Conservation (phyloP, 106 monocot genomes). For the Dendrobium huoshanense region DNA sequence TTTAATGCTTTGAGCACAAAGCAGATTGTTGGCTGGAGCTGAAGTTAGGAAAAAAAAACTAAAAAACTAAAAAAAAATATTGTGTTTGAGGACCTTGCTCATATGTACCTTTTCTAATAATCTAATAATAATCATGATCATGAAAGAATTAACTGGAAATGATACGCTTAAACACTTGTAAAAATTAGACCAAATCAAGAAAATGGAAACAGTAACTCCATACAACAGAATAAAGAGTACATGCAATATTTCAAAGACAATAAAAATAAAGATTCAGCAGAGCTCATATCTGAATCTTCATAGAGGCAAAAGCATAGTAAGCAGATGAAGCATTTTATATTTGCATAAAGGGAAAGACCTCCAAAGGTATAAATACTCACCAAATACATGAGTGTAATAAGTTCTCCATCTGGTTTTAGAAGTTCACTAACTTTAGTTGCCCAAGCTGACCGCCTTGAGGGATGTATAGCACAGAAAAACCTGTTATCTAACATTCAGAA, state of each 20-base stretch:
- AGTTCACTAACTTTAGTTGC: slow-evolving; percentile 46
- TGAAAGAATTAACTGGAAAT: neutral
- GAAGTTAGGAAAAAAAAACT: neutral
- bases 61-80: neutral
- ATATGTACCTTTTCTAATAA: neutral
- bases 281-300: neutral
- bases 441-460: slow-evolving; percentile 67
- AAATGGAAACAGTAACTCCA: too few relatives aligned
- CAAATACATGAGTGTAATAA: slow-evolving; percentile 75
- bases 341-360: neutral
- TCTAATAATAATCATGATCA: neutral
- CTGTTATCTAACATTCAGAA: slow-evolving; percentile 20
- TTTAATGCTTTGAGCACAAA: neutral
- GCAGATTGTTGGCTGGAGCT: too few relatives aligned
- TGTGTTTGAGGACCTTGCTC: neutral
- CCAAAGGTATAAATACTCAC: slow-evolving; percentile 13
- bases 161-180: too few relatives aligned
- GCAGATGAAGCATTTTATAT: neutral
- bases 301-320: neutral
- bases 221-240: too few relatives aligned
- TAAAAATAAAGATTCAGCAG: neutral
- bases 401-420: slow-evolving; percentile 76
- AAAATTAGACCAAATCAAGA: too few relatives aligned
- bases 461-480: slow-evolving; percentile 89
- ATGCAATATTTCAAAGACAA: neutral